Evolutionary conservation across 106 monocot species (phyloP).

Genomic region (Phalaenopsis aphrodite): DNA sequence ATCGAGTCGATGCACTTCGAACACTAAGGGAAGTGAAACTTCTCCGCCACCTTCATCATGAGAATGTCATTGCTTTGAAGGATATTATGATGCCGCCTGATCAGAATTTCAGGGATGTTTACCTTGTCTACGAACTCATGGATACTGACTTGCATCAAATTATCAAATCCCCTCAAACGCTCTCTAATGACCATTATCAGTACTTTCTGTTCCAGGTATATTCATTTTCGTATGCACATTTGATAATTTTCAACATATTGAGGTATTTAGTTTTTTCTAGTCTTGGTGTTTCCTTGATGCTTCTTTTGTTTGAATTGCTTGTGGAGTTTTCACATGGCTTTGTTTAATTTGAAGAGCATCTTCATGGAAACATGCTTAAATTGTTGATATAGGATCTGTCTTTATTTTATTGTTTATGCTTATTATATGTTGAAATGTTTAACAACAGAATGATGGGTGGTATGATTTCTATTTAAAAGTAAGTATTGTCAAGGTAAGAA

Average conservation of each 20-base stretch:
- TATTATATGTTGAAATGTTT: too few relatives aligned
- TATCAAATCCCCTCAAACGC: constrained; percentile 63
- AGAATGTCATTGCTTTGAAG: constrained; percentile 64
- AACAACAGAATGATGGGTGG: too few relatives aligned
- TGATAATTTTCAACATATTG: neutral
- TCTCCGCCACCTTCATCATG: constrained; percentile 50
- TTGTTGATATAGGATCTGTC: neutral
- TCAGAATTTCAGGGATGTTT: constrained; percentile 60
- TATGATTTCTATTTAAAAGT: too few relatives aligned
- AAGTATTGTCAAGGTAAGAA: too few relatives aligned
- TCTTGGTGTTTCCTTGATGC: neutral
- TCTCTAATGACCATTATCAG: constrained; percentile 72
- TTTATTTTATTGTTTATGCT: too few relatives aligned
- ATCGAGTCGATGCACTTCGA: constrained; percentile 61
- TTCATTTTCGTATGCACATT: neutral
- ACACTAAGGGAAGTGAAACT: constrained; percentile 65
- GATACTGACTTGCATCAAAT: constrained; percentile 68
- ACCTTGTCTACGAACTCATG: constrained; percentile 73
- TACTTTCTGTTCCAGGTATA: constrained; percentile 74
- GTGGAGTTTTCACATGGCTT: neutral
- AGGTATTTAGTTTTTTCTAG: neutral
- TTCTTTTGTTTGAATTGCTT: neutral
- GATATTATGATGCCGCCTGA: constrained; percentile 67
- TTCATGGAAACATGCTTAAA: neutral
- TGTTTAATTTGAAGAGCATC: neutral